Percentiles rank a stretch among this genome's conserved stretches.
Conservation (phyloP, 73 alveolate genomes). For the Urostyla sp. region DNA sequence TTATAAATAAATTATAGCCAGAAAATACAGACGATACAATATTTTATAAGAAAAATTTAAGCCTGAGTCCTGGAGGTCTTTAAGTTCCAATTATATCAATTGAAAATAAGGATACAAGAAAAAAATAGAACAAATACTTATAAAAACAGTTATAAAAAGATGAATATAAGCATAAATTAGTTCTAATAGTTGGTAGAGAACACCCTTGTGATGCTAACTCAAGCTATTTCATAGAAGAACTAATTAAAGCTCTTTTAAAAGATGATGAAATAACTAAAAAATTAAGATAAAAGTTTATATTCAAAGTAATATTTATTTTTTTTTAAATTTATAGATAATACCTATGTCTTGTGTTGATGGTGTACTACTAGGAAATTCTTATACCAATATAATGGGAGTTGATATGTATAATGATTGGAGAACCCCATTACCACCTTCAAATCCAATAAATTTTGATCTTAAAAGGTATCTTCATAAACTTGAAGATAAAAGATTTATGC, state of each 20-base stretch:
- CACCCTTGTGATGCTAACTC: constrained; percentile 14
- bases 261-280: constrained; percentile 1
- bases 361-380: constrained; percentile 21
- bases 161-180: neutral
- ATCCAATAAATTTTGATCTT: constrained; percentile 35
- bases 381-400: constrained; percentile 11
- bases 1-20: neutral
- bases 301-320: neutral
- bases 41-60: neutral
- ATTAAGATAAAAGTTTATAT: constrained; percentile 16
- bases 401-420: constrained; percentile 40
- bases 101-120: neutral
- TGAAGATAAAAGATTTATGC: neutral
- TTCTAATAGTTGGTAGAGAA: constrained; percentile 22
- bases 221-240: constrained; percentile 9
- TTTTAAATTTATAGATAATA: neutral
- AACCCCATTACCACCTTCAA: constrained; percentile 5
- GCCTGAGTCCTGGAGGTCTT: constrained; percentile 37
- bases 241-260: neutral
- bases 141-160: neutral
- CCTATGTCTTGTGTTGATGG: constrained; percentile 49
- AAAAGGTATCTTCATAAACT: constrained; percentile 1
- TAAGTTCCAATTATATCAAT: constrained; percentile 30
- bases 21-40: neutral
- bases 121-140: neutral